Conservation (phyloP, 2,329 filamentous ascomycete species). For the Neopestalotiopsis rosae region DNA sequence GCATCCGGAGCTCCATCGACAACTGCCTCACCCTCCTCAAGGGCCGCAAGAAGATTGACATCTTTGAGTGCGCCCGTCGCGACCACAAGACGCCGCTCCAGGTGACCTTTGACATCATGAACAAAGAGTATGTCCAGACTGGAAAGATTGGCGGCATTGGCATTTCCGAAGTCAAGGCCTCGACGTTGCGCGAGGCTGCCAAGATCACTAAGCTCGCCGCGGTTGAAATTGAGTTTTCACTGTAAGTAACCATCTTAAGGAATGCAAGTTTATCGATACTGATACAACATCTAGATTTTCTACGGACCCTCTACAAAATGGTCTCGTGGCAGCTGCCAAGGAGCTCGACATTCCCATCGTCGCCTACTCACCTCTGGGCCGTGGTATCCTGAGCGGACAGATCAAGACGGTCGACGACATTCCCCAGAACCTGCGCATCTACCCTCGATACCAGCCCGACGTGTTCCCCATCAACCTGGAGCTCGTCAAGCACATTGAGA, state of each 20-base stretch:
- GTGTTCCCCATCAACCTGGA: constrained; percentile 69
- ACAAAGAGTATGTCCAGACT: constrained; percentile 43
- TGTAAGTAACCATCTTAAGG: constrained; percentile 28
- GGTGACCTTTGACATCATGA: constrained; percentile 37
- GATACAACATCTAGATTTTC: constrained; percentile 23
- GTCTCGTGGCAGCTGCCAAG: constrained; percentile 52
- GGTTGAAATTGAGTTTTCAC: constrained; percentile 45
- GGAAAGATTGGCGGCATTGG: constrained; percentile 47
- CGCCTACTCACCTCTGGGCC: constrained; percentile 74
- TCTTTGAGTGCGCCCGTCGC: constrained; percentile 58
- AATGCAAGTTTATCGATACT: constrained; percentile 16
- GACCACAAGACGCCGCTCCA: constrained; percentile 47
- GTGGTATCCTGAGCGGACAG: constrained; percentile 60
- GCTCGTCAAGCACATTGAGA: constrained; percentile 62
- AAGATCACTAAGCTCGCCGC: constrained; percentile 40
- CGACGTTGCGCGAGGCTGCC: constrained; percentile 43
- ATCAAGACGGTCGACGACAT: constrained; percentile 60
- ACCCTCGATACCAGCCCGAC: constrained; percentile 67
- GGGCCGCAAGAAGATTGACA: constrained; percentile 56
- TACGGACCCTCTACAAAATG: constrained; percentile 33
- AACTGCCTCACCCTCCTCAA: constrained; percentile 47
- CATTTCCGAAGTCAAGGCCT: constrained; percentile 45
- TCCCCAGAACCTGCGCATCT: constrained; percentile 49
- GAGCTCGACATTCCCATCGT: constrained; percentile 72
- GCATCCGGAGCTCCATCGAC: constrained; percentile 55